These are phyloP conservation scores for Annulohypoxylon stygium DNA, from an alignment of 495 filamentous ascomycete species.

Conservation along the genomic window DNA sequence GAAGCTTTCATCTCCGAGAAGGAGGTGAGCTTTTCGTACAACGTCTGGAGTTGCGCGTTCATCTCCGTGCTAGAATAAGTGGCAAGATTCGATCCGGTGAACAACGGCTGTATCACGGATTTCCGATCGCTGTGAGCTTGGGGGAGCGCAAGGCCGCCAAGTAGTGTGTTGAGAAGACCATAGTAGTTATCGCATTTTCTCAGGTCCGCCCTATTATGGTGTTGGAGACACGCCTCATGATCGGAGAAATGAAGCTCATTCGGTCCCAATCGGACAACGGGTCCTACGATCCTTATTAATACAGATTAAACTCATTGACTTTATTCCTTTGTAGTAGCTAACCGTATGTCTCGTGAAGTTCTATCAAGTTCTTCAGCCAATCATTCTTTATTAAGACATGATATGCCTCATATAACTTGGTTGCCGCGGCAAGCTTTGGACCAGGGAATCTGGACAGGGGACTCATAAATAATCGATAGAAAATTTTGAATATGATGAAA, in stretches of 20 bases:
- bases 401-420: conserved; percentile 8
- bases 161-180: conserved; percentile 2
- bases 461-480: conserved; percentile 6
- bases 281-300: conserved; percentile 1
- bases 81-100: conserved; percentile 7
- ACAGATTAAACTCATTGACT: neutral
- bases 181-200: conserved; percentile 8
- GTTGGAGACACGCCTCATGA: conserved; percentile 3
- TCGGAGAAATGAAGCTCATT: conserved; percentile 9
- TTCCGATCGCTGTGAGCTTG: conserved; percentile 10
- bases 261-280: conserved; percentile 8
- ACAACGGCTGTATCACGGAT: conserved; percentile 4
- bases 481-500: neutral
- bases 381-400: conserved; percentile 13
- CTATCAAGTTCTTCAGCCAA: conserved; percentile 4
- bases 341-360: conserved; percentile 5
- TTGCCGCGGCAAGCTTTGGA: neutral
- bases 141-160: conserved; percentile 2
- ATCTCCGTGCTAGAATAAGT: neutral
- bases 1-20: neutral
- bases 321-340: neutral
- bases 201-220: conserved; percentile 3
- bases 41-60: conserved; percentile 3
- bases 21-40: conserved; percentile 8
- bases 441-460: conserved; percentile 5